Conservation (phyloP, 2,329 filamentous ascomycete species). For the Penicillium nordicum region DNA sequence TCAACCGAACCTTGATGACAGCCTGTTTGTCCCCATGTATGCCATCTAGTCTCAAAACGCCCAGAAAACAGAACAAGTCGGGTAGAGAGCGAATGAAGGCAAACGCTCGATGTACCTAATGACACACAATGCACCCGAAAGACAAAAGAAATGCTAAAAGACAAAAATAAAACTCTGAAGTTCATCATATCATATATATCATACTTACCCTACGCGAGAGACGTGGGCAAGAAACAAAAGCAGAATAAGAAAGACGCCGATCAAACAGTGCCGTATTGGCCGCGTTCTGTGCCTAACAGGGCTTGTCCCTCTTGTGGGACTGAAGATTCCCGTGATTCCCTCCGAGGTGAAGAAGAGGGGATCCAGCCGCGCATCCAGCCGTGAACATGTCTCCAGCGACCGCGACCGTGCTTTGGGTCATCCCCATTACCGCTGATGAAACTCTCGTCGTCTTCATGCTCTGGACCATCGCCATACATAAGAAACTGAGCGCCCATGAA, state of each 20-base stretch:
- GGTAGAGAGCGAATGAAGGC: not conserved
- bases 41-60: not conserved
- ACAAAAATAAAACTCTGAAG: not conserved
- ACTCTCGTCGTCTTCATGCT: constrained; percentile 13
- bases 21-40: not conserved
- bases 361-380: constrained; percentile 68
- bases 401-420: constrained; percentile 41
- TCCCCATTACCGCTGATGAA: constrained; percentile 31
- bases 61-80: not conserved
- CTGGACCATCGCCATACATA: constrained; percentile 52
- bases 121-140: not conserved
- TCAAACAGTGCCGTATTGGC: constrained; percentile 37
- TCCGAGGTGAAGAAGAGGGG: constrained; percentile 46
- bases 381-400: constrained; percentile 55
- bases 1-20: not conserved
- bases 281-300: constrained; percentile 28
- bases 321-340: constrained; percentile 14
- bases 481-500: constrained; percentile 62
- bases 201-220: not conserved
- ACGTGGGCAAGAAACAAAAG: not conserved
- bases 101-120: not conserved
- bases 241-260: not conserved
- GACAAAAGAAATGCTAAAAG: not conserved
- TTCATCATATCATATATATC: constrained; percentile 11
- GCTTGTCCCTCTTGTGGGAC: constrained; percentile 28